Base-by-base conservation (phyloP, 768 basidiomycete species). In the Mycena capillaripes region DNA sequence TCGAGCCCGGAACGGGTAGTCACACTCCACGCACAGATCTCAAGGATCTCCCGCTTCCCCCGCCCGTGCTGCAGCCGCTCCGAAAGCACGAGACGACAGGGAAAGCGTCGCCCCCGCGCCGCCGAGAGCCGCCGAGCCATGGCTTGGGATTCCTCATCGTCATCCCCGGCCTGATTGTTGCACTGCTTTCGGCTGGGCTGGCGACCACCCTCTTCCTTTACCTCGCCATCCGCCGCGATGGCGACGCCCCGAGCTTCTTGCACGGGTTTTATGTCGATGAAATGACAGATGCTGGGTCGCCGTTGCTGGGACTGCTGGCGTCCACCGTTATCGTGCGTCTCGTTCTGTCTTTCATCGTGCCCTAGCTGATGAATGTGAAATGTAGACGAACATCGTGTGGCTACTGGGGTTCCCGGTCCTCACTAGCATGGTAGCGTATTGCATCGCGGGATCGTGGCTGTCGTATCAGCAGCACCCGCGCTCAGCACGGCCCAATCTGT, bases 261-360 rank as follows among this genome's bases (percentile, higher is more conserved):
- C 34, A 63, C n/a, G 73, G 73, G 23, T 74, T 74, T 36, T 67
- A 65, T 32, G 66, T 74, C 17, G 73, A 70, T 55, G 73, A 71
- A 53, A 36, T 62, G 44, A 42, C 9, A 32, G 27, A 27, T 36
- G 48, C 7, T 17, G 56, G 44, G 42, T 42, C 70, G 11, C 66
- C 65, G 17, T 32, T 75, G 62, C 27, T 63, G 7, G 74, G 70
- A 8, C 46, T 74, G n/a, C 46, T 71, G 6, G 65, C 40, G 2
- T 61, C 69, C 3, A 71, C 74, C 10, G 25, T 69, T 34, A 69
- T 69, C 52, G 74, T 75, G 70, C 70, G 74, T 75, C 11, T 7
- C 17, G 0, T n/a, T 23, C 9, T 3, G 38, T 29, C 23, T 38
- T 17, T 21, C 4, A 5, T 29, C 21, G 10, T 16, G 0, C 58